Percentiles rank a stretch among this genome's conserved stretches.
Evolutionary conservation across 148 eudicot species (phyloP).

Genomic region (Hydrangea macrophylla): DNA sequence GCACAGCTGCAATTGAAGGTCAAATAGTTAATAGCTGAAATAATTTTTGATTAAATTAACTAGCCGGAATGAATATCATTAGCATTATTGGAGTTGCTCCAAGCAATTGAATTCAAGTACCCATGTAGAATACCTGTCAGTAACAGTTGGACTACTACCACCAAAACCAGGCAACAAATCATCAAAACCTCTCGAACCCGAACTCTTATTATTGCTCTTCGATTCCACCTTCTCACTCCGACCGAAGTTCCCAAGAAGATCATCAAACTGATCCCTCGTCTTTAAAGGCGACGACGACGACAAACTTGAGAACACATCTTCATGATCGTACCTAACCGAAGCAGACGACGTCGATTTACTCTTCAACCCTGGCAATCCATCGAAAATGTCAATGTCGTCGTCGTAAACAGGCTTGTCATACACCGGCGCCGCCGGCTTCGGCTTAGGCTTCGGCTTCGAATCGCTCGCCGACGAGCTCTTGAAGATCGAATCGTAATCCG

Average conservation of each 20-base stretch:
- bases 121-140: slow-evolving; percentile 42
- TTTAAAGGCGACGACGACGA: slow-evolving; percentile 24
- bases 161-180: slow-evolving; percentile 89
- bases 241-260: slow-evolving; percentile 68
- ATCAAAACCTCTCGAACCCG: slow-evolving; percentile 51
- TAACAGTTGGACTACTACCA: slow-evolving; percentile 25
- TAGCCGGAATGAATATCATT: no score
- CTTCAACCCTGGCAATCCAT: slow-evolving; percentile 42
- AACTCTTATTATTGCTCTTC: slow-evolving; percentile 17
- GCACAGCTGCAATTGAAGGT: no score
- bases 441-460: slow-evolving; percentile 28
- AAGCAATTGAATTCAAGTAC: not conserved
- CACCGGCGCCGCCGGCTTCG: slow-evolving; percentile 51
- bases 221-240: slow-evolving; percentile 32
- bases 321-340: slow-evolving; percentile 31
- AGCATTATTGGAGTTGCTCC: no score
- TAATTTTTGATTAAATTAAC: no score
- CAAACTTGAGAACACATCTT: slow-evolving; percentile 38
- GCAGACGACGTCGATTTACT: slow-evolving; percentile 29
- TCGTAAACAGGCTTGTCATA: slow-evolving; percentile 79
- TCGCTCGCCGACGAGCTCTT: slow-evolving; percentile 26
- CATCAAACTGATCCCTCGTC: slow-evolving; percentile 56
- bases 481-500: slow-evolving; percentile 54
- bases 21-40: no score
- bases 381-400: slow-evolving; percentile 40